A percentile compares a stretch with the other conserved stretches of the same genome.
phyloP scores from a whole-genome alignment of 768 basidiomycete species.

The Lactifluus piperatus region DNA sequence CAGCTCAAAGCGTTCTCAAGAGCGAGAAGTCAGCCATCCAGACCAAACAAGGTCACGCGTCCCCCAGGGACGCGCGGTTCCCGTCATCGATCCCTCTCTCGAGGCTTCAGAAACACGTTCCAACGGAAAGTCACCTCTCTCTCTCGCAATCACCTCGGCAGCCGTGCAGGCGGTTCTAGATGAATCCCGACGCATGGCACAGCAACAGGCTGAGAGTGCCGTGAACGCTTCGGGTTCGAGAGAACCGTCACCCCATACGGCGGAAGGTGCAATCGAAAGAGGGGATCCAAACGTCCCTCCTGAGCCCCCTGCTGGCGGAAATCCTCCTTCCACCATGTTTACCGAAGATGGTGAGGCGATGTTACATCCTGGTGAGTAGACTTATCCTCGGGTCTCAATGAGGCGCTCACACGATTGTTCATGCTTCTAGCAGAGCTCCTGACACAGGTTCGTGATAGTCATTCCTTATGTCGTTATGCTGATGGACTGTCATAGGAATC shows the following conservation, averaged over 20 bases:
- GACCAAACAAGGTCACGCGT: slow-evolving; percentile 2
- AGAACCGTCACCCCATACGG: not conserved
- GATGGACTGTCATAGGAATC: slow-evolving; percentile 39
- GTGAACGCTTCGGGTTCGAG: not conserved
- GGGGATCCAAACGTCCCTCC: slow-evolving; percentile 7
- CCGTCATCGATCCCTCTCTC: slow-evolving; percentile 34
- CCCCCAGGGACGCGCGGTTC: slow-evolving; percentile 10
- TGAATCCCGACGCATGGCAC: slow-evolving; percentile 27
- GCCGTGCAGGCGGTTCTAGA: slow-evolving; percentile 31
- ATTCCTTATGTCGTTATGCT: slow-evolving; percentile 9
- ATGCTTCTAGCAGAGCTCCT: slow-evolving; percentile 43
- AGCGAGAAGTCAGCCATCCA: not conserved
- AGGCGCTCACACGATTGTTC: slow-evolving; percentile 6
- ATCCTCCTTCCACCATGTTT: slow-evolving; percentile 36
- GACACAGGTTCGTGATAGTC: slow-evolving; percentile 42
- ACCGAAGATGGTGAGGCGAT: slow-evolving; percentile 60
- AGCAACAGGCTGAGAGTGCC: not conserved
- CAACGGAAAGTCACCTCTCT: slow-evolving; percentile 14
- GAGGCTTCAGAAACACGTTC: slow-evolving; percentile 22
- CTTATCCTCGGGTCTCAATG: not conserved
- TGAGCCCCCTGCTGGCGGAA: slow-evolving; percentile 36
- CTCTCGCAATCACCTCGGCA: slow-evolving; percentile 20
- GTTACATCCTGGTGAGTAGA: slow-evolving; percentile 52
- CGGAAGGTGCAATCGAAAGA: not conserved
- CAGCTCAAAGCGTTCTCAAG: slow-evolving; percentile 11